These are phyloP conservation scores for Aureobasidium pullulans DNA, from an alignment of 2,329 filamentous ascomycete species.

Conservation along the genomic window DNA sequence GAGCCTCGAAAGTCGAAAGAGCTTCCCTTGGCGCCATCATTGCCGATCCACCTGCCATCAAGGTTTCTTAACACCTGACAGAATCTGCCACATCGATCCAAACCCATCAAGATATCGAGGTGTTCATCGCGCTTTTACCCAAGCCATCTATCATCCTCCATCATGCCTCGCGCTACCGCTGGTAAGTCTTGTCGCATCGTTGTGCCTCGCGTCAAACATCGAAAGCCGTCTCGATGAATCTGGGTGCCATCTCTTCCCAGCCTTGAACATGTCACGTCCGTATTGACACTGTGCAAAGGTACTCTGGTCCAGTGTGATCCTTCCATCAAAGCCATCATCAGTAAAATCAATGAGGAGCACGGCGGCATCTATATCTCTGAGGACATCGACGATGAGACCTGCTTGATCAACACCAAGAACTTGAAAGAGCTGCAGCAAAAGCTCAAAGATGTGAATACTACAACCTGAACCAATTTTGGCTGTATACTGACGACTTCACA, in stretches of 20 bases:
- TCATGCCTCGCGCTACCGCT: conserved; percentile 22
- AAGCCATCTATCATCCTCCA: background rate
- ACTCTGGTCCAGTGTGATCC: conserved; percentile 75
- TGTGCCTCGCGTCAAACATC: too few species aligned
- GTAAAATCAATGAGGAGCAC: conserved; percentile 61
- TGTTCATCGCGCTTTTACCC: background rate
- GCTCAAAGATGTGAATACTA: conserved; percentile 54
- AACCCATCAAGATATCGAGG: background rate
- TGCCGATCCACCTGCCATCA: background rate
- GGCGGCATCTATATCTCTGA: conserved; percentile 71
- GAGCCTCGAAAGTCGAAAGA: background rate
- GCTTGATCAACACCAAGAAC: conserved; percentile 70
- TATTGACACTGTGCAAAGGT: conserved; percentile 33
- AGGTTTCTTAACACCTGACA: background rate
- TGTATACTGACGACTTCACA: conserved; percentile 13
- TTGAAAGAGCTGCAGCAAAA: conserved; percentile 58
- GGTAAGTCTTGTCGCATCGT: conserved; percentile 15
- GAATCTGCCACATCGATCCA: too few species aligned
- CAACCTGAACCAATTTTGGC: too few species aligned
- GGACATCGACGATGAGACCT: conserved; percentile 68
- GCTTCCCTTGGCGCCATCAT: background rate
- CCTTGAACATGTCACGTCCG: too few species aligned
- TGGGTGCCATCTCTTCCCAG: too few species aligned
- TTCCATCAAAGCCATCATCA: conserved; percentile 80
- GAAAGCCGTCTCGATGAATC: too few species aligned